phyloP scores from a whole-genome alignment of 768 basidiomycete genomes.

The Xerocomellus amylosporus region DNA sequence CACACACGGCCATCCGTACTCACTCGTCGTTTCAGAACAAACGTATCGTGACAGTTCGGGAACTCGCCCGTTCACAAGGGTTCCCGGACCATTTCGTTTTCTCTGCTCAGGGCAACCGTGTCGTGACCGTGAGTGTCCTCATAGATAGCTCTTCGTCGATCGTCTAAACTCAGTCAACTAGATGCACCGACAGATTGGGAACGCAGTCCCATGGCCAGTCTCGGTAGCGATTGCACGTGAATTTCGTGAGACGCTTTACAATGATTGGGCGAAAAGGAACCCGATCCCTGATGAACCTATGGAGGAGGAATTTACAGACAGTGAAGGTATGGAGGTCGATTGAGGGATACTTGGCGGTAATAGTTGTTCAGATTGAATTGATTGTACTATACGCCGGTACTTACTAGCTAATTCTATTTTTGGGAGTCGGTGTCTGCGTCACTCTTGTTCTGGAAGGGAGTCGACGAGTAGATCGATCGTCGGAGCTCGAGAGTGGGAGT shows the following conservation, averaged over 20 bases:
- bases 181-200: conserved; percentile 82
- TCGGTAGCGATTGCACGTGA: conserved; percentile 63
- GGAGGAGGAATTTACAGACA: conserved; percentile 31
- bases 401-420: background rate
- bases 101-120: conserved; percentile 45
- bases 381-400: background rate
- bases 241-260: conserved; percentile 49
- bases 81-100: conserved; percentile 77
- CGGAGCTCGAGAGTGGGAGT: background rate
- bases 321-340: conserved; percentile 33
- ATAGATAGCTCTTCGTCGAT: background rate
- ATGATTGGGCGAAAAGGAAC: conserved; percentile 45
- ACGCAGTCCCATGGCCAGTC: conserved; percentile 71
- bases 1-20: background rate
- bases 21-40: conserved; percentile 45
- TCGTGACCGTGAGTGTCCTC: conserved; percentile 53
- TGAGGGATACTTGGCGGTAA: conserved; percentile 4
- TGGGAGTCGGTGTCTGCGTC: background rate
- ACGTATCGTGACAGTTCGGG: conserved; percentile 71
- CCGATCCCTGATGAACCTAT: conserved; percentile 15
- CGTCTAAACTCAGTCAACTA: conserved; percentile 26
- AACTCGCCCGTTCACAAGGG: conserved; percentile 77
- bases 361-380: background rate
- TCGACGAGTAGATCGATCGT: background rate
- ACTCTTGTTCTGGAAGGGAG: background rate